These are phyloP conservation scores for Helenozyma baotianmanensis DNA, from an alignment of 805 yeast species.

Conservation along the genomic window DNA sequence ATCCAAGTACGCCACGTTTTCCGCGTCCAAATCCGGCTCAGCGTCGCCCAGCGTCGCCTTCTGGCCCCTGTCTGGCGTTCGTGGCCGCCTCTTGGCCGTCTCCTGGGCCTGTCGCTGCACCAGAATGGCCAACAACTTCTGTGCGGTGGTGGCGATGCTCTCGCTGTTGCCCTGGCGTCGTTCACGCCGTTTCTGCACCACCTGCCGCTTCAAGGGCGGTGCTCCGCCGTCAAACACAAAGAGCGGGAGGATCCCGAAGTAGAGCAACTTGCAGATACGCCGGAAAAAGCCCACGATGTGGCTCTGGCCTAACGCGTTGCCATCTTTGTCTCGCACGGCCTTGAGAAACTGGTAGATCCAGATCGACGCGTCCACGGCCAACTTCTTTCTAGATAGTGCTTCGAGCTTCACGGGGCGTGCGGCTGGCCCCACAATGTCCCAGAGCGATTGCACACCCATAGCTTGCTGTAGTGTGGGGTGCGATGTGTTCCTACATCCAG, in stretches of 20 bases:
- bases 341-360: constrained; percentile 97
- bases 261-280: constrained; percentile 84
- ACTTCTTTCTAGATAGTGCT: constrained; percentile 65
- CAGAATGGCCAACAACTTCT: constrained; percentile 72
- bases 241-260: constrained; percentile 81
- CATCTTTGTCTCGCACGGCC: constrained; percentile 86
- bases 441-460: constrained; percentile 95
- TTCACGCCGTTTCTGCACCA: constrained; percentile 69
- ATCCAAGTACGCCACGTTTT: constrained; percentile 17
- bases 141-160: constrained; percentile 70
- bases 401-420: constrained; percentile 89
- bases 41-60: neutral
- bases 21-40: neutral
- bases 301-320: constrained; percentile 69
- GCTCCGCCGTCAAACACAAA: constrained; percentile 97
- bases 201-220: constrained; percentile 73
- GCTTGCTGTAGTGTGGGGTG: neutral
- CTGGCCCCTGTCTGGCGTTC: constrained; percentile 14
- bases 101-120: constrained; percentile 47
- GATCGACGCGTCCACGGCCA: constrained; percentile 97
- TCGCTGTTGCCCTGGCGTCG: constrained; percentile 71
- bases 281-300: constrained; percentile 96
- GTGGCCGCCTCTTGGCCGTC: neutral
- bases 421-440: constrained; percentile 88
- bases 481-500: no score